Conservation (phyloP, 805 yeast genomes). For the Sugiyamaella floridensis region DNA sequence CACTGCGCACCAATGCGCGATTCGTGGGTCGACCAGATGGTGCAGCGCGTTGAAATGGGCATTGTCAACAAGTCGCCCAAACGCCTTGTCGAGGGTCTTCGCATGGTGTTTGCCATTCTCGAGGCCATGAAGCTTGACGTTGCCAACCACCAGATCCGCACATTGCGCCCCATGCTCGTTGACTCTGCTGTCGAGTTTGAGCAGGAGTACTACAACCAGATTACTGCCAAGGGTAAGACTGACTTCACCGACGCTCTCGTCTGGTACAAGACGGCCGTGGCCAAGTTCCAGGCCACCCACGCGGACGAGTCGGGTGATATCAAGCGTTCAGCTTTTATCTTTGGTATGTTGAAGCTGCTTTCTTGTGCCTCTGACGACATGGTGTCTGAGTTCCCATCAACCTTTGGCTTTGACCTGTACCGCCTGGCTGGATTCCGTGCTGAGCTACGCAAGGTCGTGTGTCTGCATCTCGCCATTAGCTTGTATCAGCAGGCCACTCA, state of each 20-base stretch:
- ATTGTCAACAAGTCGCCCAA: slow-evolving; percentile 39
- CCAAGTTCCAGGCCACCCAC: slow-evolving; percentile 6
- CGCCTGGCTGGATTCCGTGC: slow-evolving; percentile 72
- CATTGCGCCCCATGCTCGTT: slow-evolving; percentile 73
- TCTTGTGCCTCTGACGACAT: slow-evolving; percentile 60
- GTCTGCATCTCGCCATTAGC: slow-evolving; percentile 65
- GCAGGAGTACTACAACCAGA: slow-evolving; percentile 58
- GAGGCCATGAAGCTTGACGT: slow-evolving; percentile 95
- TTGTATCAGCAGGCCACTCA: slow-evolving; percentile 60
- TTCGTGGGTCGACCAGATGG: slow-evolving; percentile 81
- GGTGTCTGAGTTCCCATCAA: slow-evolving; percentile 76
- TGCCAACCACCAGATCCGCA: slow-evolving; percentile 88
- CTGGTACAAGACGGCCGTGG: slow-evolving; percentile 51
- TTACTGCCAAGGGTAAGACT: slow-evolving; percentile 45
- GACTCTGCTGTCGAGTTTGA: slow-evolving; percentile 88
- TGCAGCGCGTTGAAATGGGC: slow-evolving; percentile 42
- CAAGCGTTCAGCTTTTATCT: slow-evolving; percentile 20
- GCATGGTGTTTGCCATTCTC: slow-evolving; percentile 70
- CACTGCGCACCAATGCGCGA: slow-evolving; percentile 97
- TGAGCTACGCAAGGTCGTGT: slow-evolving; percentile 77
- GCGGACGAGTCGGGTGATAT: slow-evolving; percentile 10
- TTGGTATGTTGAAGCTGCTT: slow-evolving; percentile 43
- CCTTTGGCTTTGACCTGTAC: slow-evolving; percentile 78
- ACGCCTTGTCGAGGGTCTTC: slow-evolving; percentile 61
- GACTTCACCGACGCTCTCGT: slow-evolving; percentile 52